A percentile compares a stretch with the other conserved stretches of the same genome.
These are phyloP conservation scores for Rhytidiadelphus loreus DNA, from an alignment of 225 moss, liverwort and hornwort species.

Conservation along the genomic window DNA sequence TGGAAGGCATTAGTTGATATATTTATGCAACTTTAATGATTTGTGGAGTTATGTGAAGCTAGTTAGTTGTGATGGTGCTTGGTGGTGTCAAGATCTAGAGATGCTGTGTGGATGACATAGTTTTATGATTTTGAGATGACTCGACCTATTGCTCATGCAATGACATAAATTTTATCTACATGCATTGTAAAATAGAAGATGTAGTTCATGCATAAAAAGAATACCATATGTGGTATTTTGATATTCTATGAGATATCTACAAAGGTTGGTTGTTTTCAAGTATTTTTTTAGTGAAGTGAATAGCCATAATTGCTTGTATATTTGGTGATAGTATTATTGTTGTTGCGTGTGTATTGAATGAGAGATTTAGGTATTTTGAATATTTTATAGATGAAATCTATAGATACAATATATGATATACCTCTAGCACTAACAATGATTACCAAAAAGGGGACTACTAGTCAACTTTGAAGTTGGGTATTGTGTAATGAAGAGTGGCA, in stretches of 20 bases:
- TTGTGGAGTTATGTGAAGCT: background rate
- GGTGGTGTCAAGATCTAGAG: rapidly evolving
- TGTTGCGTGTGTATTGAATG: background rate
- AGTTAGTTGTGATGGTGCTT: background rate
- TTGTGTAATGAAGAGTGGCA: background rate
- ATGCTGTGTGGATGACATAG: background rate
- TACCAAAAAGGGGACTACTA: background rate
- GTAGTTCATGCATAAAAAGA: background rate
- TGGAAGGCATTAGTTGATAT: background rate
- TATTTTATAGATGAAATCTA: background rate
- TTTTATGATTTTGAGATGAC: background rate
- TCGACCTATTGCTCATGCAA: background rate
- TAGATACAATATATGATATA: background rate
- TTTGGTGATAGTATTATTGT: background rate
- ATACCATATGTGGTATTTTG: background rate
- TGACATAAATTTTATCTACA: background rate
- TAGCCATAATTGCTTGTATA: background rate
- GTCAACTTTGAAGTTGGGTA: background rate
- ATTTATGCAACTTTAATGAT: too few relatives aligned
- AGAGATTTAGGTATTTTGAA: background rate
- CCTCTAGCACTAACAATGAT: rapidly evolving
- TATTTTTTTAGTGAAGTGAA: background rate
- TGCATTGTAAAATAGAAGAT: background rate
- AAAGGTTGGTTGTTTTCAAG: background rate
- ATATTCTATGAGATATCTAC: background rate